Conservation (phyloP, 148 eudicot species). For the Camellia lanceoleosa region DNA sequence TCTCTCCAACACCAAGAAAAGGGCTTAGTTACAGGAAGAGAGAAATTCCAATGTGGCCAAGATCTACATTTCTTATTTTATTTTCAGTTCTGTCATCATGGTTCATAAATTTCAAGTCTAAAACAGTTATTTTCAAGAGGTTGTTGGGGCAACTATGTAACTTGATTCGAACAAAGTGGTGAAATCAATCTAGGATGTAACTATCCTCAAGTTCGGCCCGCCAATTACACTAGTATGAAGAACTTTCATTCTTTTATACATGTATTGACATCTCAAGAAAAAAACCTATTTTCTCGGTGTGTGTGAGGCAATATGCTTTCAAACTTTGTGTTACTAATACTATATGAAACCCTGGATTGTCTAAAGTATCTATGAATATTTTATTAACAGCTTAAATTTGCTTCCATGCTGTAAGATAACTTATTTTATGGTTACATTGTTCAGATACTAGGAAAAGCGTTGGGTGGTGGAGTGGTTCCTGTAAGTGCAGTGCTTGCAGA, state of each 20-base stretch:
- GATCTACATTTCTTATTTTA: not conserved
- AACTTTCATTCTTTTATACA: not conserved
- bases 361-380: not conserved
- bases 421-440: slow-evolving; percentile 14
- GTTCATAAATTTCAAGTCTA: not conserved
- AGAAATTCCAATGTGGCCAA: not conserved
- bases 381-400: not conserved
- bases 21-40: not conserved
- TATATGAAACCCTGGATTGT: slow-evolving; percentile 2
- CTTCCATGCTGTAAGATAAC: not conserved
- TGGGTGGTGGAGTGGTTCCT: slow-evolving; percentile 97
- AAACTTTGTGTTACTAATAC: not conserved
- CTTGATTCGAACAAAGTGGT: not conserved
- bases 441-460: slow-evolving; percentile 94
- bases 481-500: slow-evolving; percentile 99
- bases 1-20: too few species aligned
- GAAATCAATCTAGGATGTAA: not conserved
- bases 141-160: not conserved
- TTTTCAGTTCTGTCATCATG: not conserved
- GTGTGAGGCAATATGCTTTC: not conserved
- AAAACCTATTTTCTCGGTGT: not conserved
- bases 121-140: not conserved
- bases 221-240: not conserved
- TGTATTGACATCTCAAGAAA: not conserved
- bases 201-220: not conserved